phyloP scores from a whole-genome alignment of 2,329 filamentous ascomycete species.

The Fusarium zealandicum region DNA sequence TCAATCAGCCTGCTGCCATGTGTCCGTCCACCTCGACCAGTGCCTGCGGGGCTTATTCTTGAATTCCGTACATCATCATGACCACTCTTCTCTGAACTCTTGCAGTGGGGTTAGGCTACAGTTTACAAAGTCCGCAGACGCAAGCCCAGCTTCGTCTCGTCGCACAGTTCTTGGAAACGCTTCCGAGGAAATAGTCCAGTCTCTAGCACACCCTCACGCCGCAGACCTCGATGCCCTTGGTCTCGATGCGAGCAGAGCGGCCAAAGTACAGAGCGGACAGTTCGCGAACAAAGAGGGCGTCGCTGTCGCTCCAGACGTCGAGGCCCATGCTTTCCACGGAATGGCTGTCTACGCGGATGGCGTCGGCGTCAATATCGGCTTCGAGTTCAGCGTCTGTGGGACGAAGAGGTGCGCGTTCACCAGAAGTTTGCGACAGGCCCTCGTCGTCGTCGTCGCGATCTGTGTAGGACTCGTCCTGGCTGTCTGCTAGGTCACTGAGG shows the following conservation, averaged over 20 bases:
- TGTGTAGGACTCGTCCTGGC: constrained; percentile 53
- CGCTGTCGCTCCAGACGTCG: constrained; percentile 76
- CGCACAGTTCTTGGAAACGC: constrained; percentile 4
- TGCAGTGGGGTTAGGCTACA: constrained; percentile 17
- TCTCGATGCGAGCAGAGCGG: constrained; percentile 67
- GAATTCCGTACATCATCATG: constrained; percentile 22
- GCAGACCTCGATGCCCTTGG: constrained; percentile 76
- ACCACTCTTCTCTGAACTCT: constrained; percentile 2
- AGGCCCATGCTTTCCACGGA: constrained; percentile 76
- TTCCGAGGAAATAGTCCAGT: background rate
- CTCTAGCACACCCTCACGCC: constrained; percentile 71
- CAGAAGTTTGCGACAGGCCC: constrained; percentile 44
- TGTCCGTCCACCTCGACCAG: background rate
- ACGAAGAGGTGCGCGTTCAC: constrained; percentile 41
- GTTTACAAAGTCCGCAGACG: constrained; percentile 35
- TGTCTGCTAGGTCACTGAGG: constrained; percentile 66
- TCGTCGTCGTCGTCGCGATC: constrained; percentile 46
- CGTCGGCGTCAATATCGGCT: constrained; percentile 48
- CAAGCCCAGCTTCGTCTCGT: constrained; percentile 39
- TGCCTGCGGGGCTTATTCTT: constrained; percentile 30
- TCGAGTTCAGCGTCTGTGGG: constrained; percentile 31
- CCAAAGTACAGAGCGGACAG: constrained; percentile 71
- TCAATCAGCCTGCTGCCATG: background rate
- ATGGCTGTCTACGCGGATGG: constrained; percentile 66
- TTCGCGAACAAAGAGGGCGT: constrained; percentile 72